These are phyloP conservation scores for Candida freyschussii DNA, from an alignment of 1,139 yeast species.

Conservation along the genomic window DNA sequence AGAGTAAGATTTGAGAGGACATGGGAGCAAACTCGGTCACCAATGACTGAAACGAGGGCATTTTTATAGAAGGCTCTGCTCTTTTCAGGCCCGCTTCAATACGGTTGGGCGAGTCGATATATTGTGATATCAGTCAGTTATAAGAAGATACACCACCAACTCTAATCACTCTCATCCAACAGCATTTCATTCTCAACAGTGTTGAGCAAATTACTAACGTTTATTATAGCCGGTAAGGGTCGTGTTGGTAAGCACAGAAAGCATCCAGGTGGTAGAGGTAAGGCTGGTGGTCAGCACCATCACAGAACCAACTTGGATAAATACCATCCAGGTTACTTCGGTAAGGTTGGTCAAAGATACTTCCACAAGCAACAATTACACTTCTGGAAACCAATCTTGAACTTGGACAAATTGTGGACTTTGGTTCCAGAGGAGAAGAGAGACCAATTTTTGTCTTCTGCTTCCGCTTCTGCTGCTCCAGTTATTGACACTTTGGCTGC, in stretches of 20 bases:
- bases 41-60: no score
- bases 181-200: no score
- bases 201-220: constrained; percentile 19
- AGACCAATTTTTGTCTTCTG: constrained; percentile 85
- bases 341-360: constrained; percentile 99
- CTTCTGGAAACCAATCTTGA: constrained; percentile 97
- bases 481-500: constrained; percentile 98
- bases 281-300: constrained; percentile 99
- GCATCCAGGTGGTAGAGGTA: constrained; percentile 99
- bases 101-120: no score
- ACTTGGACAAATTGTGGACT: constrained; percentile 99
- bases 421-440: constrained; percentile 92
- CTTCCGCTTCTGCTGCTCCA: constrained; percentile 92
- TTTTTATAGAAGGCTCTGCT: no score
- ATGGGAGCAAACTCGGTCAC: no score
- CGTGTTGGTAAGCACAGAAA: constrained; percentile 99
- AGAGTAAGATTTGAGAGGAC: no score
- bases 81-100: no score
- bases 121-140: no score
- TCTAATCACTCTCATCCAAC: no score
- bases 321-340: constrained; percentile 99
- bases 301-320: constrained; percentile 99
- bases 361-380: constrained; percentile 97
- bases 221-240: constrained; percentile 94
- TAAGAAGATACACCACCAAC: no score